phyloP scores from a whole-genome alignment of 805 yeast species.

The Cyberlindnera euphorbiae region DNA sequence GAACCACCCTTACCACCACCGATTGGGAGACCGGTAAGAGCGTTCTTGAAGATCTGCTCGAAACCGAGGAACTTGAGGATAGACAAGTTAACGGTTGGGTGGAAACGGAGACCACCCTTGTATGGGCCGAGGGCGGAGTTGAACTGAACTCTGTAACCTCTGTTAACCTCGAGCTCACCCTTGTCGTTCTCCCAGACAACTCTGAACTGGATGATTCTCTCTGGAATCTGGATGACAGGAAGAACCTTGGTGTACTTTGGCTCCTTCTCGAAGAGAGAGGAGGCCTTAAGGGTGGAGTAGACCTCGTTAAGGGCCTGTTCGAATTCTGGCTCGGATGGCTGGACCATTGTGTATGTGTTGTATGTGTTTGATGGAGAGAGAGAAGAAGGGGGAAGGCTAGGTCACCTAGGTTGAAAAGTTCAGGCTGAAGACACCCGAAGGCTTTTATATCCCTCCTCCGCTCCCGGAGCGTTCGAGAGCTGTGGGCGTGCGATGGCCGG shows the following conservation, averaged over 20 bases:
- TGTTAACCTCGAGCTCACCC: conserved; percentile 87
- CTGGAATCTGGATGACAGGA: conserved; percentile 90
- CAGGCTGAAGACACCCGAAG: too few relatives aligned
- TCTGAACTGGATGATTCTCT: conserved; percentile 94
- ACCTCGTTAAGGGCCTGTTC: conserved; percentile 98
- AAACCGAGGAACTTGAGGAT: conserved; percentile 94
- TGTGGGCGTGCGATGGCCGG: conserved; percentile 3
- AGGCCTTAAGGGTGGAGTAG: conserved; percentile 80
- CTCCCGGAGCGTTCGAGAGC: neutral
- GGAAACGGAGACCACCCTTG: conserved; percentile 98
- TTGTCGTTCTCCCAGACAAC: conserved; percentile 97
- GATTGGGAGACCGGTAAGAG: conserved; percentile 93
- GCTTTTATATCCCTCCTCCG: conserved; percentile 3
- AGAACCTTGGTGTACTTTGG: conserved; percentile 88
- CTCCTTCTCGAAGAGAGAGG: conserved; percentile 81
- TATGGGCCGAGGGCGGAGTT: conserved; percentile 98
- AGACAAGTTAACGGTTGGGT: conserved; percentile 93
- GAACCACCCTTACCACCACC: conserved; percentile 99
- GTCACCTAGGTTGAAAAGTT: neutral
- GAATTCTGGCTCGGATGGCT: conserved; percentile 95
- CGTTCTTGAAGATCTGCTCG: conserved; percentile 98
- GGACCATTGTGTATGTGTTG: conserved; percentile 47
- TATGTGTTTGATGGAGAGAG: neutral
- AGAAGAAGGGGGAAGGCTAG: neutral
- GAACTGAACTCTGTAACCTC: conserved; percentile 98